Percentiles rank a stretch among this genome's conserved stretches.
phyloP scores from a whole-genome alignment of 1,139 yeast genomes.

The Hyphopichia pseudoburtonii region DNA sequence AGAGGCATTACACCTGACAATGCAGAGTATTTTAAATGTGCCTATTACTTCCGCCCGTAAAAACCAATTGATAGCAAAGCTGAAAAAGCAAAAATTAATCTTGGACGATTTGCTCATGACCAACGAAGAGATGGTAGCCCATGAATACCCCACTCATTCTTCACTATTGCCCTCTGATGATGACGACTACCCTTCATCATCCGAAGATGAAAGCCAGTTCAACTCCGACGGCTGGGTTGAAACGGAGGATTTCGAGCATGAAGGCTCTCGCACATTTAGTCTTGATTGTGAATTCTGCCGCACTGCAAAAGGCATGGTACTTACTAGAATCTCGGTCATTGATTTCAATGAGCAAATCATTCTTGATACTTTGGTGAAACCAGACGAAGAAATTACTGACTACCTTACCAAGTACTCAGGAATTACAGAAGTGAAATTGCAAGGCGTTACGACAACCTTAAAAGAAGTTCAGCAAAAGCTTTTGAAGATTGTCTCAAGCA shows the following conservation, averaged over 20 bases:
- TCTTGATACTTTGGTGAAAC: constrained; percentile 75
- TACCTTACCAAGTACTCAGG: constrained; percentile 86
- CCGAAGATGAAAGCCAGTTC: constrained; percentile 5
- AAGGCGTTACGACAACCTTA: constrained; percentile 62
- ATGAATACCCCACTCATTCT: constrained; percentile 62
- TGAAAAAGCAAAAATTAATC: constrained; percentile 42
- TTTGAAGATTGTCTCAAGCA: constrained; percentile 34
- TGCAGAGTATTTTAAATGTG: constrained; percentile 54
- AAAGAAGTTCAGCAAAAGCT: constrained; percentile 65
- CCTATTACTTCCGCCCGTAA: constrained; percentile 59
- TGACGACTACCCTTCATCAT: constrained; percentile 4
- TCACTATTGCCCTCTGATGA: constrained; percentile 5
- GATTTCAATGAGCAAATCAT: constrained; percentile 61
- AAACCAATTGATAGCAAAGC: constrained; percentile 29
- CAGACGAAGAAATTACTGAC: constrained; percentile 69
- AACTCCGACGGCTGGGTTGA: constrained; percentile 51
- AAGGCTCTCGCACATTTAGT: constrained; percentile 66
- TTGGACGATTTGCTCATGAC: constrained; percentile 55
- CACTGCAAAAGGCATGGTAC: constrained; percentile 58
- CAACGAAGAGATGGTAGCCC: constrained; percentile 41
- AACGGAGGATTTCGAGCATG: constrained; percentile 52
- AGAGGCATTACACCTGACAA: constrained; percentile 54
- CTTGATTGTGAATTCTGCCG: constrained; percentile 93
- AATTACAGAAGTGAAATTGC: constrained; percentile 67
- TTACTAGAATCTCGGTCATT: constrained; percentile 76